Conservation (phyloP, 176 grass and related monocot species). For the Poa annua region DNA sequence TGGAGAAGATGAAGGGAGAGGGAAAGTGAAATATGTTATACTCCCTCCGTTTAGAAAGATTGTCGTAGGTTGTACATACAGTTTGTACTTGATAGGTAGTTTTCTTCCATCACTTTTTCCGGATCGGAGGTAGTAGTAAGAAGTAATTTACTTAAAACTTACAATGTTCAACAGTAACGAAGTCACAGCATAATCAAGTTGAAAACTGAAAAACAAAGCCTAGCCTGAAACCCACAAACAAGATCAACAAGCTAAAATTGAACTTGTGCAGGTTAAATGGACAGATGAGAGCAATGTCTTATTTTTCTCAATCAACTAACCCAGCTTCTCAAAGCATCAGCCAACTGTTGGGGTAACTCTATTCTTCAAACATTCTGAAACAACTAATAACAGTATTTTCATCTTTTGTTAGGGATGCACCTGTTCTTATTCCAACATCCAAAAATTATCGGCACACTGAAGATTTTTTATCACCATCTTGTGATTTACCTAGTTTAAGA, state of each 20-base stretch:
- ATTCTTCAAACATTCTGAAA: neutral
- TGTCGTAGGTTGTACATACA: too few species aligned
- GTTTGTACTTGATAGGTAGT: too few species aligned
- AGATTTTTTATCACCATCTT: conserved; percentile 4
- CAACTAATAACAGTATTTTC: neutral
- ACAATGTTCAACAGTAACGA: neutral
- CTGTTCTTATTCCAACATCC: conserved; percentile 1
- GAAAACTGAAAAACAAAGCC: neutral
- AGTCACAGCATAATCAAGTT: neutral
- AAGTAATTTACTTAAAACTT: neutral
- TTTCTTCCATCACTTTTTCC: too few species aligned
- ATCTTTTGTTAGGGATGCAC: conserved; percentile 22
- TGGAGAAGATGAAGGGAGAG: neutral
- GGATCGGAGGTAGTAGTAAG: too few species aligned
- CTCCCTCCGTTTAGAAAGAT: too few species aligned
- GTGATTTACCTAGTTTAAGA: conserved; percentile 1
- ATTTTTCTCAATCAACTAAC: neutral
- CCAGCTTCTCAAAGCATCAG: neutral
- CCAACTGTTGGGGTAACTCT: neutral
- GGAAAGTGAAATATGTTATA: neutral
- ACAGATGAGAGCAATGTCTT: neutral
- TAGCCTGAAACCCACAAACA: neutral
- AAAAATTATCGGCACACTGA: neutral
- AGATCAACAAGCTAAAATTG: neutral
- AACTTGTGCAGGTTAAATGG: neutral